These are phyloP conservation scores for Hymenoscyphus fraxineus DNA, from an alignment of 2,329 filamentous ascomycete genomes.

Conservation along the genomic window DNA sequence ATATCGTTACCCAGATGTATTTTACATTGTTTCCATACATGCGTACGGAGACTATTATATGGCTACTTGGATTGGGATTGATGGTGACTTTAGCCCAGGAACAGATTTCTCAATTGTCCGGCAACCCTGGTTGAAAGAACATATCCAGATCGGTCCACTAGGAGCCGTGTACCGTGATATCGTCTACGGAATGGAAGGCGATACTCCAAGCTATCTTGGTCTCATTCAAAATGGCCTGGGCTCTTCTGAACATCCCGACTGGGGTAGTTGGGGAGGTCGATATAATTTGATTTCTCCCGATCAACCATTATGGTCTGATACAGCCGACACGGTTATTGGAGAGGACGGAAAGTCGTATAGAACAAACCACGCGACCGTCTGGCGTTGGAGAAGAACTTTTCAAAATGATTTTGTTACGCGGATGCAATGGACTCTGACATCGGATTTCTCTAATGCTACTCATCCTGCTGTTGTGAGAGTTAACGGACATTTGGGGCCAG, in stretches of 20 bases:
- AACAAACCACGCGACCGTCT: conserved; percentile 45
- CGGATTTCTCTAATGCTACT: conserved; percentile 34
- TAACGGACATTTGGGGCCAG: conserved; percentile 38
- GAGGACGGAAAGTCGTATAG: conserved; percentile 29
- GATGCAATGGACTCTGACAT: conserved; percentile 44
- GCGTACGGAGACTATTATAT: conserved; percentile 44
- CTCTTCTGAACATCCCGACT: conserved; percentile 36
- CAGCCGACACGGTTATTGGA: conserved; percentile 33
- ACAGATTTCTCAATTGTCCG: conserved; percentile 40
- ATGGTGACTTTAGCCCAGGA: conserved; percentile 33
- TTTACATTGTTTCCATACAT: conserved; percentile 45
- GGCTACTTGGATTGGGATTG: conserved; percentile 46
- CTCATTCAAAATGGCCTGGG: conserved; percentile 39
- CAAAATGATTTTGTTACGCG: conserved; percentile 48
- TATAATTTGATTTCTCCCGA: conserved; percentile 28
- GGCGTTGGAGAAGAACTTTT: conserved; percentile 47
- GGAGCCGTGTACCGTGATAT: conserved; percentile 38
- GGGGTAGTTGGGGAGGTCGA: conserved; percentile 40
- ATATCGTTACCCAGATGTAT: conserved; percentile 42
- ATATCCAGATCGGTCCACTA: conserved; percentile 45
- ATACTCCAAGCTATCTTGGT: conserved; percentile 38
- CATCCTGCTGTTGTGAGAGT: conserved; percentile 40
- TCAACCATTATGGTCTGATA: conserved; percentile 28
- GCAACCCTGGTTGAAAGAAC: conserved; percentile 41
- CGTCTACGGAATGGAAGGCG: conserved; percentile 43